phyloP scores from a whole-genome alignment of 768 basidiomycete genomes.

The Lyophyllum decastes region DNA sequence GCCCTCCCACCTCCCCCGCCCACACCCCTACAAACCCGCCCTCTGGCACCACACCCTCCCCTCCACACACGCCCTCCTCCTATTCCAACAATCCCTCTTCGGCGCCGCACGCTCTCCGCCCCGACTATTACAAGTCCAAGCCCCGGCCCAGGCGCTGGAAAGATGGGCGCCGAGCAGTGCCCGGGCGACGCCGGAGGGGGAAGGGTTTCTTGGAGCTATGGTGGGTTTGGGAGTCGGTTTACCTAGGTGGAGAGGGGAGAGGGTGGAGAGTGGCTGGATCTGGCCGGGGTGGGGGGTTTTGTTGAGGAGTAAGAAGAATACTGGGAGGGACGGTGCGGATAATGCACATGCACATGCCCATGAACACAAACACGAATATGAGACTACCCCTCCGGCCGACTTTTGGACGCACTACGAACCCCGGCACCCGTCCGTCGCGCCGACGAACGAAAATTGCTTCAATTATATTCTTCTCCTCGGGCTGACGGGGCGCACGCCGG shows the following conservation, averaged over 20 bases:
- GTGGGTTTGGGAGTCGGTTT: slow-evolving; percentile 8
- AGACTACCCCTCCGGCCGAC: neutral
- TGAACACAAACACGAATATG: neutral
- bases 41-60: slow-evolving; percentile 22
- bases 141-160: slow-evolving; percentile 30
- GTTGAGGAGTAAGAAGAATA: too few species aligned
- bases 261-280: slow-evolving; percentile 8
- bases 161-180: too few species aligned
- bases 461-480: slow-evolving; percentile 66
- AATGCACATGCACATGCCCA: neutral
- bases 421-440: slow-evolving; percentile 34
- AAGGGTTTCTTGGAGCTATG: too few species aligned
- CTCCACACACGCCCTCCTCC: slow-evolving; percentile 13
- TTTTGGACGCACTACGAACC: neutral
- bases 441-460: slow-evolving; percentile 53
- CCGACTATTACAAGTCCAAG: slow-evolving; percentile 27
- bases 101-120: slow-evolving; percentile 41
- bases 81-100: slow-evolving; percentile 60
- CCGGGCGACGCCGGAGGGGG: slow-evolving; percentile 2
- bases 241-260: slow-evolving; percentile 9
- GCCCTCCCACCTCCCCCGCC: slow-evolving; percentile 10
- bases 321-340: too few species aligned
- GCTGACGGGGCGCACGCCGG: slow-evolving; percentile 43
- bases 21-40: slow-evolving; percentile 17
- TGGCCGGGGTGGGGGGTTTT: slow-evolving; percentile 4